A percentile compares a stretch with the other conserved stretches of the same genome.
Conservation (phyloP, 1,284 basidiomycete species). For the Trichosporon coremiiforme region DNA sequence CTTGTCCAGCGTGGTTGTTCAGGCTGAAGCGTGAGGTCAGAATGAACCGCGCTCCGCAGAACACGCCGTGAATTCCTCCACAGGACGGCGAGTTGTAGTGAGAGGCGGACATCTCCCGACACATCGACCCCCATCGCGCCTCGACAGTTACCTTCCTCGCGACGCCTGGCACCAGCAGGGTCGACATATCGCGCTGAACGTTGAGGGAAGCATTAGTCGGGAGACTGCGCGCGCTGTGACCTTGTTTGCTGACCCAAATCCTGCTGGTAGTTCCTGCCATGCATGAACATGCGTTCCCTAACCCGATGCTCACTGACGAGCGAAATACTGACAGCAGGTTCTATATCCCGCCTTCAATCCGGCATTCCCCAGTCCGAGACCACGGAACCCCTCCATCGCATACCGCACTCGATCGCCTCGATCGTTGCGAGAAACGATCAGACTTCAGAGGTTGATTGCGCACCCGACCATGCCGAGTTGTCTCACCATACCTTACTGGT, state of each 20-base stretch:
- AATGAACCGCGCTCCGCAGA: conserved; percentile 18
- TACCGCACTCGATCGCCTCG: too few species aligned
- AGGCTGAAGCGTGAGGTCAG: conserved; percentile 17
- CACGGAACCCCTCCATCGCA: too few species aligned
- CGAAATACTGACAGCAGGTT: neutral
- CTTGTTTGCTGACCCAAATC: neutral
- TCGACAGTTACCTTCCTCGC: neutral
- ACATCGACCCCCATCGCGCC: neutral
- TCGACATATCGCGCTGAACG: too few species aligned
- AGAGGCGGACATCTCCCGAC: conserved; percentile 13
- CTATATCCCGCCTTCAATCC: too few species aligned
- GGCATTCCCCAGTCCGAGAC: too few species aligned
- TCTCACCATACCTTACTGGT: neutral
- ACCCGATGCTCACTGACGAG: neutral
- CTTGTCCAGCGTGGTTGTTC: conserved; percentile 13
- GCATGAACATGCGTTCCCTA: neutral
- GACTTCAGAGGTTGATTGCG: neutral
- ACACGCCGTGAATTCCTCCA: conserved; percentile 13
- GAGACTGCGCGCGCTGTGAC: neutral
- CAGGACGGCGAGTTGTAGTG: conserved; percentile 15
- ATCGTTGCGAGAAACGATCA: neutral
- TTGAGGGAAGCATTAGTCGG: neutral
- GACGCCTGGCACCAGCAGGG: neutral
- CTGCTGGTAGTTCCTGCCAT: conserved; percentile 2
- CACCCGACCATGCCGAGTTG: neutral